Evolutionary conservation across 2,329 filamentous ascomycete genomes (phyloP).

Genomic region (Didymella arachidicola): DNA sequence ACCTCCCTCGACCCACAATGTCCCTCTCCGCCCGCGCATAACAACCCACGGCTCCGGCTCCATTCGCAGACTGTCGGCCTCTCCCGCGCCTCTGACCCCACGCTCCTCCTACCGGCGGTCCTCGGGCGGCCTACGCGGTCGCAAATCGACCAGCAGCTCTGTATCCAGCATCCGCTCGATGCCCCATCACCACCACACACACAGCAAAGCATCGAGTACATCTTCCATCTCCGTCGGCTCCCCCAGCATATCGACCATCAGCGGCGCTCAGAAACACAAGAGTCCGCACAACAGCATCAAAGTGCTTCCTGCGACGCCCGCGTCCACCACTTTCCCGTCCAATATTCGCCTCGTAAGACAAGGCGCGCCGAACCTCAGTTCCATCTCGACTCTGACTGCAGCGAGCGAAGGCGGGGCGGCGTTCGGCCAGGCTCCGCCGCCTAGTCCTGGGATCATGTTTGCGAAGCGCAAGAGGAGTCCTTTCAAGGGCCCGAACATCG

Average conservation of each 20-base stretch:
- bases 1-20: conserved; percentile 25
- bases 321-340: conserved; percentile 74
- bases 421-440: conserved; percentile 64
- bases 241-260: conserved; percentile 55
- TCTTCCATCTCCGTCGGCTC: conserved; percentile 73
- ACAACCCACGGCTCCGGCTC: conserved; percentile 53
- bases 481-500: conserved; percentile 79
- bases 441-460: conserved; percentile 71
- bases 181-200: conserved; percentile 75
- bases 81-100: conserved; percentile 86
- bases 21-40: conserved; percentile 51
- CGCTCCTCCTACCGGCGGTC: conserved; percentile 84
- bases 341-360: conserved; percentile 81
- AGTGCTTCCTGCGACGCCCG: conserved; percentile 90
- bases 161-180: conserved; percentile 93
- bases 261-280: conserved; percentile 69
- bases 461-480: conserved; percentile 81
- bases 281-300: conserved; percentile 87
- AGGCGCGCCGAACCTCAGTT: conserved; percentile 49
- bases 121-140: conserved; percentile 82
- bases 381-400: conserved; percentile 35
- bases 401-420: conserved; percentile 51
- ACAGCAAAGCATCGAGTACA: conserved; percentile 93
- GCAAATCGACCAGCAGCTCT: conserved; percentile 95
- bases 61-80: conserved; percentile 73